Base-by-base conservation (phyloP, 148 eudicot species). In the Camellia japonica region DNA sequence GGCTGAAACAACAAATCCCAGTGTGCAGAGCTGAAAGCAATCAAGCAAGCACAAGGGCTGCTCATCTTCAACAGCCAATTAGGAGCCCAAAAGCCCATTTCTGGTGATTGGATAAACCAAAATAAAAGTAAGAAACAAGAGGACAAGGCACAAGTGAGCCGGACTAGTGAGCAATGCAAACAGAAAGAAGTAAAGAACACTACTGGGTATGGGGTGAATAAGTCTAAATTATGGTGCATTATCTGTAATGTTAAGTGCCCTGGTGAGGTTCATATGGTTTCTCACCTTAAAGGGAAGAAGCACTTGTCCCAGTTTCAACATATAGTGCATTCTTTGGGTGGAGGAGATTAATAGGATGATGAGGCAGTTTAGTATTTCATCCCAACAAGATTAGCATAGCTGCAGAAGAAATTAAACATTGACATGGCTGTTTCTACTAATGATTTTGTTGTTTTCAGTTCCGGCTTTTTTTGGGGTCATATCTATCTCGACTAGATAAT, bases 1-100 rank as follows among this genome's bases (percentile, higher is more conserved):
- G 85, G 77, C 68, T 3, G 3, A 83, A 38, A 68, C 85, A 83
- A 83, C 76, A 7, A 20, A 64, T 20, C 79, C 64, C 49, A 68
- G 15, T 82, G 66, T 0, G 62, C 65, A 10, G 54, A 7, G 49
- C 16, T 81, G 23, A 76, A 76, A 47, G 60, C 72, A 2, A 73
- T 75, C 51, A 14, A 44, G 52, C 52, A 71, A 49, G 42, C 44
- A 49, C 15, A 71, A 46, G 44, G 56, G 44, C 15, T 46, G 20
- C 12, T 46, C 58, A 6, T 62, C 56, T 62, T 44, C 69, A 1
- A 51, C 69, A 46, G 11, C 44, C 58, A 63, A 51, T 20, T 11
- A 4, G 55, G 79, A 62, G 68, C 56, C 0, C 12, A 42, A n/a
- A 74, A 56, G 23, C 2, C 54, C 10, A 2, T 14, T 69, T 7